Percentiles rank a stretch among this genome's conserved stretches.
Conservation (phyloP, 208 protist genomes). For the Leishmania tropica region DNA sequence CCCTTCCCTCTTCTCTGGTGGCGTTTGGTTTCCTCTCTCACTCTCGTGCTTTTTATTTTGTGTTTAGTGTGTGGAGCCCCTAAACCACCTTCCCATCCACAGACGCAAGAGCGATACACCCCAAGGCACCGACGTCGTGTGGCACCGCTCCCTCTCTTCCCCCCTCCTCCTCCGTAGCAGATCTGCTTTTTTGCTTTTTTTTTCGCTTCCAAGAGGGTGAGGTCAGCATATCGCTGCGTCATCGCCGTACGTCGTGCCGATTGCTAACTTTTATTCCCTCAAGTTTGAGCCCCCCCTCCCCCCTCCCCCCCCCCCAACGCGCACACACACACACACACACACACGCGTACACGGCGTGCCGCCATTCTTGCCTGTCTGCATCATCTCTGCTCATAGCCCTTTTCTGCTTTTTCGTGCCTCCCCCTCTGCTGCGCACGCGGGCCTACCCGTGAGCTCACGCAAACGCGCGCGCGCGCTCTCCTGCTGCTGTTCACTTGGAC, state of each 20-base stretch:
- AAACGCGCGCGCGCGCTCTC: not conserved
- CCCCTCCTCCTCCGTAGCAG: not conserved
- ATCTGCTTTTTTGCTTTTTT: not conserved
- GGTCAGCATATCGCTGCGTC: not conserved
- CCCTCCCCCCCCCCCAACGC: too few relatives aligned
- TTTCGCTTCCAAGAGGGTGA: not conserved
- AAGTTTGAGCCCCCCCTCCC: not conserved
- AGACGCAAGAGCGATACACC: not conserved
- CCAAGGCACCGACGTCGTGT: not conserved
- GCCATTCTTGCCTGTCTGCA: not conserved
- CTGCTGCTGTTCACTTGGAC: not conserved
- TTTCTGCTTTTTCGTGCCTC: not conserved
- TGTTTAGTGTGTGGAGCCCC: not conserved
- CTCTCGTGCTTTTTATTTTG: not conserved
- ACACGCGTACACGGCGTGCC: not conserved
- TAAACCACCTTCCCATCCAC: not conserved
- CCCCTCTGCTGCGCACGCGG: too few relatives aligned
- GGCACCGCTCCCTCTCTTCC: not conserved
- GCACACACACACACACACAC: too few relatives aligned
- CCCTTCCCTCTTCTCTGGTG: not conserved
- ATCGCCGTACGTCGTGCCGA: not conserved
- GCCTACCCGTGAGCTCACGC: not conserved
- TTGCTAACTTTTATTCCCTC: not conserved
- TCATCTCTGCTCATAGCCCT: not conserved
- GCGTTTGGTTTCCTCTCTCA: too few relatives aligned